Evolutionary conservation across 1,139 yeast genomes (phyloP), one percentile per base, ranked within the genome.

Genomic region (Suhomyces chickasaworum): DNA sequence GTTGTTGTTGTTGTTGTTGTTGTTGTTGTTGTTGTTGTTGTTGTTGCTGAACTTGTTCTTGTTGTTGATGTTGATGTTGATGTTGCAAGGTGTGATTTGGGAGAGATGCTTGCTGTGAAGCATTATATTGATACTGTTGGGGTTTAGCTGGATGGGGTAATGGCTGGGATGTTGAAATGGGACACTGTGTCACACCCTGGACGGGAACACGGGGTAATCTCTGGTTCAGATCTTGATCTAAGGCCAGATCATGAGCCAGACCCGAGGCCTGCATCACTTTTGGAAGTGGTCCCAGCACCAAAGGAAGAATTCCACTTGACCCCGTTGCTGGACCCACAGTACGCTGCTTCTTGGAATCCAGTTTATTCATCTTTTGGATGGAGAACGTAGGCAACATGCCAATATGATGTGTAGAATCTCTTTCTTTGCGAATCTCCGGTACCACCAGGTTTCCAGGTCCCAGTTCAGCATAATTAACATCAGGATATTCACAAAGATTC

Each of bases 401-500:
- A 15, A 46, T 37, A 30, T 21, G 32, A n/a, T 22, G 22, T 29
- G 43, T 27, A 8, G 42, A 40, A 9, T 42, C 43, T 18, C 17
- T 22, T 13, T 33, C 40, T 6, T 17, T 22, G 18, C 29, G 22
- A 13, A 38, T 9, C 15, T 37, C 38, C 8, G 44, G 21, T 2
- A 20, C 36, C n/a, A 34, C 16, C 27, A 21, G 37, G 16, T 15
- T 23, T 8, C 27, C 16, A 8, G 23, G 22, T 9, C 32, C 33
- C 38, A 21, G 39, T 7, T 39, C 46, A 5, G 46, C 47, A 62
- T 61, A 59, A 17, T 43, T 40, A 10, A 57, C 54, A 22, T 61
- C 64, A 7, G 66, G 63, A 50, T 71, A 73, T 10, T 57, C 62
- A 56, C 78, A 73, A 2, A 54, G 43, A 7, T 55, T 52, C 5